Percentiles rank a stretch among this genome's conserved stretches.
Conservation (phyloP, 208 protist species). For the Trichomonas gallinae region DNA sequence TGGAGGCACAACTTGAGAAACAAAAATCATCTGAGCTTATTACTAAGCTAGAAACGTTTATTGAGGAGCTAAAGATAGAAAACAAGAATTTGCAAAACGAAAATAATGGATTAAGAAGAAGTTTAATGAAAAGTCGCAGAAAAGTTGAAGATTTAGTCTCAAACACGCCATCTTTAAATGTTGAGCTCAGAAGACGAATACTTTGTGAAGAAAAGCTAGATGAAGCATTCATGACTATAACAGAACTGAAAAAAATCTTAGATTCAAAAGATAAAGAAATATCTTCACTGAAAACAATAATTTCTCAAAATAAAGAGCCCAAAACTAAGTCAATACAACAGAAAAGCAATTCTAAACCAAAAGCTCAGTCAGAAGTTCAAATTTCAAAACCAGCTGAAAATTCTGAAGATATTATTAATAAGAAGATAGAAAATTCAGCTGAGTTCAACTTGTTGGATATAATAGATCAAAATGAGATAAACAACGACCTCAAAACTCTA, state of each 20-base stretch:
- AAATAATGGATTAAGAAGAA: background rate
- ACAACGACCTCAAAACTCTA: background rate
- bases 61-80: background rate
- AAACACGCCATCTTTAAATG: background rate
- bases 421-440: background rate
- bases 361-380: background rate
- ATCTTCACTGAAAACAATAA: background rate
- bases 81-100: background rate
- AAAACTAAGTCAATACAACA: background rate
- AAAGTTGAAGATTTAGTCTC: background rate
- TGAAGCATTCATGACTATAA: background rate
- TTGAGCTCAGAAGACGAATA: background rate
- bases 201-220: background rate
- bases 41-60: background rate
- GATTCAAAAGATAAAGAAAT: background rate
- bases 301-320: too few relatives aligned
- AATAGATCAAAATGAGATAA: background rate
- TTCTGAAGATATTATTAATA: background rate
- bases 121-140: background rate
- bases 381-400: background rate
- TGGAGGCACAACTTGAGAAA: background rate
- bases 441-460: background rate
- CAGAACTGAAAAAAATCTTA: background rate
- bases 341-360: background rate
- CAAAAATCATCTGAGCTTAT: background rate